Base-by-base conservation (phyloP, 106 monocot genomes). In the Amphibolis antarctica region DNA sequence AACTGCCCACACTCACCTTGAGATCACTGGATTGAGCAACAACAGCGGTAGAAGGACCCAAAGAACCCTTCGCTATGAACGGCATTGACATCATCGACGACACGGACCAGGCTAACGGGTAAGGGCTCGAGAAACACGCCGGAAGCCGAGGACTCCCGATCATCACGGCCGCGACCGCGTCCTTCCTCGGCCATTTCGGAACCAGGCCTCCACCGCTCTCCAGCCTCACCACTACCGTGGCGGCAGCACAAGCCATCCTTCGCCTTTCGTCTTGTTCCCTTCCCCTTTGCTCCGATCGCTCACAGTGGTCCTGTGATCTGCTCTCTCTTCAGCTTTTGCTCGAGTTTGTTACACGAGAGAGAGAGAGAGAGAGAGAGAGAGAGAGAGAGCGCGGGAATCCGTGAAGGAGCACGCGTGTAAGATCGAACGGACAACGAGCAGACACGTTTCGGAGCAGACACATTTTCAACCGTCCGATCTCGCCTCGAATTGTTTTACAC, bases 21-120 rank as follows among this genome's bases (percentile, higher is more conserved):
- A 78, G 59, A 12, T 65, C 65, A 23, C 65, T 64, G 10, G 56
- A 57, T 26, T 74, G 69, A 23, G 75, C 36, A 42, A 70, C 36
- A 42, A 70, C 56, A 69, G 55, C 1, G 21, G 67, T 15, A 50
- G 67, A 56, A 53, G 55, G 9, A 55, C 10, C 4, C 42, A 69
- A 27, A 42, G 62, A 56, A 20, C 18, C 47, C 45, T 46, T 19
- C 5, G 25, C 10, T 0, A 57, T 13, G 27, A 57, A 28, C 27
- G 57, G 56, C 56, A 29, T 57, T 57, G 56, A 42, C 26, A 57
- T 56, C 11, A 25, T 45, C 46, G 46, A 14, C 21, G 3, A 14
- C 64, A 14, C 6, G 62, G 42, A 17, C 21, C 13, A 55, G 19
- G 0, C 28, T 10, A 45, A 58, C n/a, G 46, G 57, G 26, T 25